Base-by-base conservation (phyloP, 2,329 filamentous ascomycete species). In the Microcyclosporella mali region DNA sequence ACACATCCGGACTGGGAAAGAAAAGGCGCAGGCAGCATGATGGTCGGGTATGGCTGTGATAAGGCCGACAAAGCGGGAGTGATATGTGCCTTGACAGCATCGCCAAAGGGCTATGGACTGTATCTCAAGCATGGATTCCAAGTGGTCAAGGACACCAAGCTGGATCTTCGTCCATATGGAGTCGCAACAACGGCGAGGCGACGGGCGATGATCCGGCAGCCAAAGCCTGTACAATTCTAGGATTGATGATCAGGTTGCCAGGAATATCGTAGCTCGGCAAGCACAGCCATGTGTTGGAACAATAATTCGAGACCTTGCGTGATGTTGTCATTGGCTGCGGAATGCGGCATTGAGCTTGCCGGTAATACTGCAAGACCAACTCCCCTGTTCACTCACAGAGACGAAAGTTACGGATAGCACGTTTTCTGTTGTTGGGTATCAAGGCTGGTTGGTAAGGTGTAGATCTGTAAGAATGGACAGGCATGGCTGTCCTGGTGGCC, bases 1-100 rank as follows among this genome's bases (percentile, higher is more conserved):
- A 69, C 66, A 16, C 58, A 64, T 45, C 67, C 67, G 0, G 52
- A 61, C 2, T 59, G 69, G n/a, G 65, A 66, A 21, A 50, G 61
- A 1, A 60, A 63, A 10, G 68, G 68, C 1, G 68, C 67, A 4
- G 69, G 56, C 3, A 58, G 37, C 8, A 50, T 69, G 45, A 45
- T 71, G 15, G 36, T 70, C 19, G 46, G 63, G 14, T 65, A 61
- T 60, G 67, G 65, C 2, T 33, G 65, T 11, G 47, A 61, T 6
- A 59, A 61, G 30, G 69, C 67, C 15, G 68, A 70, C 45, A 43
- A 56, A 27, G 56, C 58, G 16, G 62, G 62, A 0, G 37, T 66
- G 35, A 49, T 57, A 4, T 50, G 46, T 6, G 66, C 65, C 49
- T 37, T 70, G 32, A 62, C 61, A 43, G 57, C 64, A 7, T 64